These are phyloP conservation scores for Cyclostephanos invisitatus DNA, from an alignment of 108 stramenopile genomes.

Conservation along the genomic window DNA sequence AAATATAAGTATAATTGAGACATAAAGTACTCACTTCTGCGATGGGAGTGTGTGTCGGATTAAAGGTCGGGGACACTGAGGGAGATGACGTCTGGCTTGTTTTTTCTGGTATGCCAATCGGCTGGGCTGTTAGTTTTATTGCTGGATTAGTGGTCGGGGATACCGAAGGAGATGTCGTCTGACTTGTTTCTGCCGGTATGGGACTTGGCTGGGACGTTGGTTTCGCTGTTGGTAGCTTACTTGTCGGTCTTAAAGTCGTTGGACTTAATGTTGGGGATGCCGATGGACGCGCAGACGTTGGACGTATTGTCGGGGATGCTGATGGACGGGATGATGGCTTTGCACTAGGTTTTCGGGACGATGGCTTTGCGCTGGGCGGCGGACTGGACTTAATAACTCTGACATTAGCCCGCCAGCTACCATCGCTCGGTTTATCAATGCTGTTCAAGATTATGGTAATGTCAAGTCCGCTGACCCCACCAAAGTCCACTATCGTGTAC, in stretches of 20 bases:
- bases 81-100: too few species aligned
- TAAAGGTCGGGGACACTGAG: too few species aligned
- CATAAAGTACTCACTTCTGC: too few species aligned
- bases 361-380: background rate
- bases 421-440: slow-evolving; percentile 2
- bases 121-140: too few species aligned
- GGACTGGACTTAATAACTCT: background rate
- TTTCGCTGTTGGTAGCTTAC: background rate
- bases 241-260: background rate
- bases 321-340: background rate
- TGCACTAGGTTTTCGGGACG: background rate
- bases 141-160: background rate
- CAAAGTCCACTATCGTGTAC: slow-evolving; percentile 12
- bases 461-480: background rate
- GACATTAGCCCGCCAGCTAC: background rate
- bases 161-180: background rate
- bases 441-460: background rate
- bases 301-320: background rate
- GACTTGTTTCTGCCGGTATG: background rate
- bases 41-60: background rate
- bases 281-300: background rate
- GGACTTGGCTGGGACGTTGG: background rate
- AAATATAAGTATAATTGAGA: too few species aligned
- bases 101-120: too few species aligned
- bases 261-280: background rate